A percentile compares a stretch with the other conserved stretches of the same genome.
Conservation (phyloP, 2,329 filamentous ascomycete species). For the Catunica adiposa region DNA sequence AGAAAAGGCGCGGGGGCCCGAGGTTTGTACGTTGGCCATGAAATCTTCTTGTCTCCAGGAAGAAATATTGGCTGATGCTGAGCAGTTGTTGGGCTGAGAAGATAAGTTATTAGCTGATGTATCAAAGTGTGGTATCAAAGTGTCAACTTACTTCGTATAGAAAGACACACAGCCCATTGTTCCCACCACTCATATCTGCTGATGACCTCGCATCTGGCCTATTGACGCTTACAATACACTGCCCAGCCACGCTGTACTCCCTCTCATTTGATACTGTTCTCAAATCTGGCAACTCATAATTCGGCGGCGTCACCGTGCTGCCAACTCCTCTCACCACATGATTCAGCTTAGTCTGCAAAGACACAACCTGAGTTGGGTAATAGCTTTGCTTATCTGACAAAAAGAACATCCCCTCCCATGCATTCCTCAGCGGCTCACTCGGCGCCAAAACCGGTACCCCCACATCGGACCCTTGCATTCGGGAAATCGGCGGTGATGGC, state of each 20-base stretch:
- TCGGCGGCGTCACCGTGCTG: slow-evolving; percentile 16
- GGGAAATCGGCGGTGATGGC: slow-evolving; percentile 4
- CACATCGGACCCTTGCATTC: slow-evolving; percentile 1
- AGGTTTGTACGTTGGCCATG: slow-evolving; percentile 23
- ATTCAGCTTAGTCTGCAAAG: slow-evolving; percentile 27
- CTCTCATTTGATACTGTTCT: slow-evolving; percentile 22
- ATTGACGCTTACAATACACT: slow-evolving; percentile 24
- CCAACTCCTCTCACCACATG: slow-evolving; percentile 3
- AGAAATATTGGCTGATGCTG: slow-evolving; percentile 20
- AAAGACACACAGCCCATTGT: slow-evolving; percentile 32
- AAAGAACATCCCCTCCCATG: slow-evolving; percentile 32
- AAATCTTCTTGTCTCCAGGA: slow-evolving; percentile 25
- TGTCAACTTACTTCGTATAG: slow-evolving; percentile 33
- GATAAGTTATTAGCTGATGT: background rate
- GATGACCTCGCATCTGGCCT: slow-evolving; percentile 19
- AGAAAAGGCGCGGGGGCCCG: slow-evolving; percentile 31
- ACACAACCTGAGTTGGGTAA: slow-evolving; percentile 26
- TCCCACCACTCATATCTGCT: slow-evolving; percentile 16
- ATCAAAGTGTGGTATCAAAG: background rate
- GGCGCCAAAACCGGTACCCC: slow-evolving; percentile 1
- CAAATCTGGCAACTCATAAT: slow-evolving; percentile 25
- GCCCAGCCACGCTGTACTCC: slow-evolving; percentile 27
- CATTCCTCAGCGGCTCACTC: slow-evolving; percentile 28
- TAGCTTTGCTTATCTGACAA: slow-evolving; percentile 25
- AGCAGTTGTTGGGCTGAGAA: slow-evolving; percentile 29